Evolutionary conservation across 163 green algal species (phyloP).

Genomic region (Chlamydomonas reinhardtii): DNA sequence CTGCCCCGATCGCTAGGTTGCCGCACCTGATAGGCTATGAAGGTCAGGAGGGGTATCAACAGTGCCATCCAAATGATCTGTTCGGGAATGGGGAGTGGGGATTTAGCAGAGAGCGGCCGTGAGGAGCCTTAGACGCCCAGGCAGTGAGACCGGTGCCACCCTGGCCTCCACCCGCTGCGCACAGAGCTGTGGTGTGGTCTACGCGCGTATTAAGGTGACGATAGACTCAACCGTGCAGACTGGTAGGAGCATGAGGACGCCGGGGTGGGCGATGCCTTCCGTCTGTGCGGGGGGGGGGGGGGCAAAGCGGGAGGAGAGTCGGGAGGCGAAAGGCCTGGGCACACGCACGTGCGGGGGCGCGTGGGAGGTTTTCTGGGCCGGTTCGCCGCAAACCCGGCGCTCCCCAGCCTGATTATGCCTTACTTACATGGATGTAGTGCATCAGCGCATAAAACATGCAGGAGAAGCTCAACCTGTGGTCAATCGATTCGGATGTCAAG

Average conservation of each 20-base stretch:
- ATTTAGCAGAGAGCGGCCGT: too few relatives aligned
- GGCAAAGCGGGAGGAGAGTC: too few relatives aligned
- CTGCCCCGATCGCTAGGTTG: too few relatives aligned
- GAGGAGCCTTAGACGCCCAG: too few relatives aligned
- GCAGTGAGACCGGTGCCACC: too few relatives aligned
- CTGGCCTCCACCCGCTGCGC: too few relatives aligned
- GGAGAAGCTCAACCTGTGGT: constrained; percentile 17
- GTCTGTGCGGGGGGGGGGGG: neutral
- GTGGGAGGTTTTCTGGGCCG: neutral
- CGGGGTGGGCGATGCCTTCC: constrained; percentile 26
- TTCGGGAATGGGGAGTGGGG: neutral
- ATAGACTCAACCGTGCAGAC: neutral
- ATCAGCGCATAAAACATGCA: constrained; percentile 19
- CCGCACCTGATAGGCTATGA: constrained; percentile 20
- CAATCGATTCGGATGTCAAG: neutral
- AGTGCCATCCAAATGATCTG: constrained; percentile 26
- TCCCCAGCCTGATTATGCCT: neutral
- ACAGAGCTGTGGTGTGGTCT: too few relatives aligned
- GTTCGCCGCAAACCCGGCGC: too few relatives aligned
- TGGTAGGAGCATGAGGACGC: constrained; percentile 22
- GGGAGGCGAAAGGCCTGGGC: neutral
- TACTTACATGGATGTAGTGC: constrained; percentile 45
- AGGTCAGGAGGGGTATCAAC: constrained; percentile 37
- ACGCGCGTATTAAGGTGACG: too few relatives aligned
- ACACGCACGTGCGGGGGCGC: neutral